Percentiles rank a stretch among this genome's conserved stretches.
phyloP scores from a whole-genome alignment of 495 filamentous ascomycete species.

The Neurospora discreta region DNA sequence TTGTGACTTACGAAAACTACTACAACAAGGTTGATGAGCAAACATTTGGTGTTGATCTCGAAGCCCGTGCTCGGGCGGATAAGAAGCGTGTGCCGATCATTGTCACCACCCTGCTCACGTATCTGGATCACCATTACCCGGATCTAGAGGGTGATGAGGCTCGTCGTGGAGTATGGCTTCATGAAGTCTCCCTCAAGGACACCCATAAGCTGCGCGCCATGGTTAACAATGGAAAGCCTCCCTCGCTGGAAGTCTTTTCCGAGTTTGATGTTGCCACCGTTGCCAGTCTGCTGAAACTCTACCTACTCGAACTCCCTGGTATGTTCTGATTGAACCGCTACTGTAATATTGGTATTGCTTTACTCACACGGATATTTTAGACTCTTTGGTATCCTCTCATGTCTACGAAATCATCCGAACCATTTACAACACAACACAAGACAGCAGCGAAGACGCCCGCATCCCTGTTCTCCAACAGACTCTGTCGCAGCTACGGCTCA shows the following conservation, averaged over 20 bases:
- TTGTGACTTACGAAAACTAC: constrained; percentile 96
- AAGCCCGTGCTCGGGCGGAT: constrained; percentile 85
- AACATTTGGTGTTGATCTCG: constrained; percentile 94
- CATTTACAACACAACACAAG: constrained; percentile 78
- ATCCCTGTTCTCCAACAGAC: constrained; percentile 93
- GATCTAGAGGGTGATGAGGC: constrained; percentile 96
- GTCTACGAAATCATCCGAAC: constrained; percentile 99
- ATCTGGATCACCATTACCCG: constrained; percentile 91
- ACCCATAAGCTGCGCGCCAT: constrained; percentile 74
- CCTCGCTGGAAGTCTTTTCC: constrained; percentile 63
- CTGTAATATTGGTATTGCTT: background rate
- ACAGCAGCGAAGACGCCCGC: constrained; percentile 54
- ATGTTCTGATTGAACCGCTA: constrained; percentile 19
- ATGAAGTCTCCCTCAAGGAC: constrained; percentile 74
- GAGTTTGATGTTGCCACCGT: constrained; percentile 89
- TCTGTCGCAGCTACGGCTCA: constrained; percentile 83
- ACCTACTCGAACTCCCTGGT: constrained; percentile 93
- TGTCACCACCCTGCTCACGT: constrained; percentile 85
- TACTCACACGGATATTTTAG: constrained; percentile 31
- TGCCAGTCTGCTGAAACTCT: constrained; percentile 87
- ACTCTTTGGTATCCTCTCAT: constrained; percentile 94
- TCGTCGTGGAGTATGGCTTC: constrained; percentile 83
- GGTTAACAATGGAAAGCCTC: constrained; percentile 81
- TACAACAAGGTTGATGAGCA: constrained; percentile 97
- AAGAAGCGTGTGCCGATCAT: constrained; percentile 90